These are phyloP conservation scores for Ceratocystis cubensis DNA, from an alignment of 2,329 filamentous ascomycete genomes.

Conservation along the genomic window DNA sequence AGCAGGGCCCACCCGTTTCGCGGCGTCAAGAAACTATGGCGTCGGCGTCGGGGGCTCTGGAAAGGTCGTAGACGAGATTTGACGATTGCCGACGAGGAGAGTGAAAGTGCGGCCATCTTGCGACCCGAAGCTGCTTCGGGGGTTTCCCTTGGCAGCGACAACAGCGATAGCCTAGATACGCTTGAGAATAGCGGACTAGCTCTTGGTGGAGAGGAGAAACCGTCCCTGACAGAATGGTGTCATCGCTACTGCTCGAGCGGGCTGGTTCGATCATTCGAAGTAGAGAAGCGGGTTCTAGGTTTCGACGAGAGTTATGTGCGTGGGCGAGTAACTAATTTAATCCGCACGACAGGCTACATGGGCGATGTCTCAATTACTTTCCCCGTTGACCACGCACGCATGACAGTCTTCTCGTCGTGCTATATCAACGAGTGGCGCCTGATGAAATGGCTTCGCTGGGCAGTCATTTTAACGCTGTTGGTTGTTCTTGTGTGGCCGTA, in stretches of 20 bases:
- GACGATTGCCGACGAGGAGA: conserved; percentile 28
- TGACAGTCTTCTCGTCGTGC: conserved; percentile 53
- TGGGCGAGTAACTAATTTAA: conserved; percentile 40
- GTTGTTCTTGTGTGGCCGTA: conserved; percentile 61
- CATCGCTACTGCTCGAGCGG: conserved; percentile 51
- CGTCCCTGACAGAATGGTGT: conserved; percentile 45
- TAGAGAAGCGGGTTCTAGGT: conserved; percentile 43
- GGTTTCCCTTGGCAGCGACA: background rate
- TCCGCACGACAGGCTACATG: conserved; percentile 54
- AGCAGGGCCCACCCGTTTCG: conserved; percentile 37
- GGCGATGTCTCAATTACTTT: conserved; percentile 49
- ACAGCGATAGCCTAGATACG: background rate
- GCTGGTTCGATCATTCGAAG: conserved; percentile 43
- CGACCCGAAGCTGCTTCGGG: background rate
- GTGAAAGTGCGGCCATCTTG: background rate
- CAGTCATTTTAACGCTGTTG: conserved; percentile 54
- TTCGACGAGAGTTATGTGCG: conserved; percentile 46
- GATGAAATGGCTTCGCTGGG: conserved; percentile 47
- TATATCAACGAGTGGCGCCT: conserved; percentile 53
- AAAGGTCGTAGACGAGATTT: conserved; percentile 22
- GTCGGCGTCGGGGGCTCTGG: conserved; percentile 11
- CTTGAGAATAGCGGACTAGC: conserved; percentile 33
- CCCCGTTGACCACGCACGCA: conserved; percentile 41
- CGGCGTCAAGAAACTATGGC: conserved; percentile 20
- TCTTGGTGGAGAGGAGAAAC: conserved; percentile 4